Evolutionary conservation across 805 yeast genomes (phyloP), one percentile per base, ranked within the genome.

Genomic region (Candida schatavii): DNA sequence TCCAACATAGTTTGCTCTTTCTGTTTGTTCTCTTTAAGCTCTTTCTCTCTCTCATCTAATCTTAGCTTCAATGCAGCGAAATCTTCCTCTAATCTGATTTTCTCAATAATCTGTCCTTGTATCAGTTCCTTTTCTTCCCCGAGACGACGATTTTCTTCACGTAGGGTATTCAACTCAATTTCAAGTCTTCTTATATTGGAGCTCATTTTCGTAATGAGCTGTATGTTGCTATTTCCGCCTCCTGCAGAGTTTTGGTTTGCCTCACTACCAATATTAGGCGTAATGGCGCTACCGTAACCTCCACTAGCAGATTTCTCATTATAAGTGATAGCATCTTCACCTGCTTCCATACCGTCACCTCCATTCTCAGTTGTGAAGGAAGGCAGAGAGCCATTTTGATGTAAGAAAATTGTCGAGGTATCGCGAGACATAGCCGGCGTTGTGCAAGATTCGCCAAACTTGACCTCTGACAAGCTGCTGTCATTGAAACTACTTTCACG

Each of bases 131-230:
- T 85, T 43, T 85, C 88, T 3, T 51, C 56, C 2, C 63, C 58
- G 17, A 85, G 59, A 42, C 70, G 70, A 21, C 66, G 69, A 35
- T 83, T 72, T 40, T 85, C 89, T 35, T 84, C 89, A 47, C 71
- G 76, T 39, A 81, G 63, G 0, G 85, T 74, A 33, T 78, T 62
- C 13, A 89, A 60, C 55, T 93, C 97, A 21, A 85, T 76, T 57
- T 91, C 96, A 31, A 91, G 67, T 42, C 90, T 74, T 45, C 96
- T 75, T 15, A 91, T 80, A 38, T 81, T 87, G 0, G 86, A 66
- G 35, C 90, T 81, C 72, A 93, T 73, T 52, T 83, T 86, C 46
- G 84, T 80, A 37, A 87, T 76, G 40, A 87, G 58, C 55, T 85
- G 96, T 34, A 83, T 73, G 17, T 64, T 59, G 29, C 50, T 51